phyloP scores from a whole-genome alignment of 306 rosid genomes.

The Prunus mume region DNA sequence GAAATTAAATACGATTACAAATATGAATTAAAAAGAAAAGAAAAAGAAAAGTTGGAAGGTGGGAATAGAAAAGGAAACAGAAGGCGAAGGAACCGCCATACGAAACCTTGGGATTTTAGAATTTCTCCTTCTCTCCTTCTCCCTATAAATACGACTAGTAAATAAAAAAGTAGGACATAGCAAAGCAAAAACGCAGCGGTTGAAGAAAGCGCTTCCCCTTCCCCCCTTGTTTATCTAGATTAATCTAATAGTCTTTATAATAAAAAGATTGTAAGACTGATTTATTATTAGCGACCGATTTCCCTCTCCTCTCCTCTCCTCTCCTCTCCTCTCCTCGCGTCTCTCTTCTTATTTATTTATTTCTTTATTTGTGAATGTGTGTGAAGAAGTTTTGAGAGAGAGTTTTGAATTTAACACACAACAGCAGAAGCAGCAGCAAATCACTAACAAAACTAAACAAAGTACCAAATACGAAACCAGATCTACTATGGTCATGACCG shows the following conservation, averaged over 20 bases:
- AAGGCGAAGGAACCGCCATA: slow-evolving; percentile 6
- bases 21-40: background rate
- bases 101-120: background rate
- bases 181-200: background rate
- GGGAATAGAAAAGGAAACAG: background rate
- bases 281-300: background rate
- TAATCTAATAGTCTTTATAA: too few species aligned
- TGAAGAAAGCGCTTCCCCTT: background rate
- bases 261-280: too few species aligned
- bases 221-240: background rate
- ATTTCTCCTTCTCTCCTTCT: background rate
- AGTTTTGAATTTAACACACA: background rate
- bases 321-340: background rate
- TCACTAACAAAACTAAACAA: background rate
- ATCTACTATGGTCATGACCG: slow-evolving; percentile 24
- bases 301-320: background rate
- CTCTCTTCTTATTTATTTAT: background rate
- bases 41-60: background rate
- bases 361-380: background rate
- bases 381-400: background rate
- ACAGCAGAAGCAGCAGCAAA: background rate
- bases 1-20: background rate
- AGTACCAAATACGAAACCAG: background rate
- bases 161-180: background rate
- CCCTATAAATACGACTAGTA: background rate